Percentiles rank a stretch among this genome's conserved stretches.
Conservation (phyloP, 1,139 yeast species). For the Diutina mesorugosa region DNA sequence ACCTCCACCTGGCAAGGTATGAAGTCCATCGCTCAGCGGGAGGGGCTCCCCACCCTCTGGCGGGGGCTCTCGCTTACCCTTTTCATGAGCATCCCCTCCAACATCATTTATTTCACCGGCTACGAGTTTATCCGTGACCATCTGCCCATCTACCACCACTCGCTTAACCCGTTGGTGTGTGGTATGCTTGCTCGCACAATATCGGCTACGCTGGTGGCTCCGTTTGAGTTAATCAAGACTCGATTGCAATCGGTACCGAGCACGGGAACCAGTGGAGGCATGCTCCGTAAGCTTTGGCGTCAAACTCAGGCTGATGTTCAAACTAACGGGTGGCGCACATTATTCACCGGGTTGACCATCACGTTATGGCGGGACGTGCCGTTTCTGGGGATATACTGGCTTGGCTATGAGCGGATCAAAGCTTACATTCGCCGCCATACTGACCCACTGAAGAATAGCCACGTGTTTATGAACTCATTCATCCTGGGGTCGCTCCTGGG, state of each 20-base stretch:
- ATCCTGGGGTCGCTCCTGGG: slow-evolving; percentile 82
- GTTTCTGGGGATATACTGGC: slow-evolving; percentile 92
- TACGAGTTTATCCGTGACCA: slow-evolving; percentile 75
- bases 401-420: slow-evolving; percentile 50
- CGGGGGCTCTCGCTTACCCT: slow-evolving; percentile 77
- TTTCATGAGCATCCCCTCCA: slow-evolving; percentile 86
- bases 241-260: slow-evolving; percentile 76
- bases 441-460: slow-evolving; percentile 24
- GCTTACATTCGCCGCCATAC: slow-evolving; percentile 12
- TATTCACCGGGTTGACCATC: slow-evolving; percentile 76
- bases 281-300: slow-evolving; percentile 34
- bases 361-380: slow-evolving; percentile 98
- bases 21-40: slow-evolving; percentile 46
- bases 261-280: slow-evolving; percentile 7
- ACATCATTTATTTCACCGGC: slow-evolving; percentile 87
- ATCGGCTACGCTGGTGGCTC: slow-evolving; percentile 81
- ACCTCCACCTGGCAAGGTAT: slow-evolving; percentile 67
- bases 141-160: slow-evolving; percentile 41
- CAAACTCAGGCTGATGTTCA: slow-evolving; percentile 47
- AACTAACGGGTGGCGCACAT: slow-evolving; percentile 44
- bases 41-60: slow-evolving; percentile 75
- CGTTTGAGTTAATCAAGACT: slow-evolving; percentile 78
- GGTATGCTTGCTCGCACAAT: slow-evolving; percentile 77
- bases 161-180: slow-evolving; percentile 67
- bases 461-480: slow-evolving; percentile 62